A percentile compares a stretch with the other conserved stretches of the same genome.
These are phyloP conservation scores for Turnera subulata DNA, from an alignment of 345 rosid species.

Conservation along the genomic window DNA sequence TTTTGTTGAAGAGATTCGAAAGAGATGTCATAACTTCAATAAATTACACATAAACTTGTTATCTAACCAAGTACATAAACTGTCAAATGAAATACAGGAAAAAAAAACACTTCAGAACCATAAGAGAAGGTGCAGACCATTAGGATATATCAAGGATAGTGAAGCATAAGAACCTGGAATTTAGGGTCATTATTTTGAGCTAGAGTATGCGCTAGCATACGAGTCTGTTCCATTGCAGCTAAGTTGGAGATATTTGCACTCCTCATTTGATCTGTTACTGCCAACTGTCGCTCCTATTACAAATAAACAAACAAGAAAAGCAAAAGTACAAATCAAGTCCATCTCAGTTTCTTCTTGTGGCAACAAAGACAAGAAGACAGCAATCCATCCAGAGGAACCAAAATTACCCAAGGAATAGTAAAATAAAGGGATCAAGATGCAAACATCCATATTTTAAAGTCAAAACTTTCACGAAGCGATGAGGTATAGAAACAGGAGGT, in stretches of 20 bases:
- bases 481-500: too few species aligned
- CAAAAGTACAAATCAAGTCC: neutral
- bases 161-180: slow-evolving; percentile 65
- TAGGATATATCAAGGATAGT: neutral
- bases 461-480: too few species aligned
- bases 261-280: slow-evolving; percentile 56
- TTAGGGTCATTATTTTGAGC: slow-evolving; percentile 89
- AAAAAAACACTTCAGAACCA: neutral
- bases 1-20: too few species aligned
- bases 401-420: too few species aligned
- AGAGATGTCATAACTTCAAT: too few species aligned
- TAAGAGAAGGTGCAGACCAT: slow-evolving; percentile 3
- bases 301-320: slow-evolving; percentile 13
- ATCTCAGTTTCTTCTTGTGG: too few species aligned
- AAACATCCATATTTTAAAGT: too few species aligned
- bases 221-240: slow-evolving; percentile 97
- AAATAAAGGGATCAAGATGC: too few species aligned
- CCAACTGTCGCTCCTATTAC: slow-evolving; percentile 68
- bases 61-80: too few species aligned
- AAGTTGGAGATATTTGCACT: slow-evolving; percentile 52
- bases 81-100: neutral
- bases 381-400: too few species aligned
- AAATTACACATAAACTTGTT: too few species aligned
- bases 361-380: too few species aligned
- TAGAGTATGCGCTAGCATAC: slow-evolving; percentile 88